Conservation (phyloP, 2,329 filamentous ascomycete genomes). For the Calonectria montana region DNA sequence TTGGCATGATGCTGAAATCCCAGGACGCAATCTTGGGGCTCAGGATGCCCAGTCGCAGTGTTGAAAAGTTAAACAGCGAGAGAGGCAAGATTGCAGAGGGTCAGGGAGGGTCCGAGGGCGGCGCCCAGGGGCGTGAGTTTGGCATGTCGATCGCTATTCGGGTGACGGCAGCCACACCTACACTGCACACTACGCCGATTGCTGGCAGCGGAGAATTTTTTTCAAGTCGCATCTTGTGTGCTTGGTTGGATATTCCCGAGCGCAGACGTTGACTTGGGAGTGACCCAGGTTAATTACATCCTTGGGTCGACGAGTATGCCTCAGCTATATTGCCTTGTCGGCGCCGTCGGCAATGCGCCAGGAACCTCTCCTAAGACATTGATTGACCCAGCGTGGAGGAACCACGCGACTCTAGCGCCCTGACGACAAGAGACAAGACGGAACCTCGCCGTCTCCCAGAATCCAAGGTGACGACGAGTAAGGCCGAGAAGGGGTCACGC, state of each 20-base stretch:
- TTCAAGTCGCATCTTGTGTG: neutral
- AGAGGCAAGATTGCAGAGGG: neutral
- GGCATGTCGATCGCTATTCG: constrained; percentile 22
- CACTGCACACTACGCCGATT: neutral
- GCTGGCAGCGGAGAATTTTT: neutral
- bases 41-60: neutral
- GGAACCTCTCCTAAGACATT: neutral
- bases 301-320: neutral
- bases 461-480: neutral
- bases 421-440: neutral
- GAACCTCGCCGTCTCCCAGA: neutral
- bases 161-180: neutral
- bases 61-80: neutral
- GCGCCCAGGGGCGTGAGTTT: neutral
- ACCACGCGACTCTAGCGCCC: neutral
- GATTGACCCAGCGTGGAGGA: neutral
- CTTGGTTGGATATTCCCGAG: neutral
- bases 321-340: neutral
- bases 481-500: neutral
- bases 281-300: neutral
- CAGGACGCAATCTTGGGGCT: no score
- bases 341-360: neutral
- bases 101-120: neutral
- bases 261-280: neutral
- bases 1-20: neutral